Percentiles rank a stretch among this genome's conserved stretches.
Evolutionary conservation across 345 rosid genomes (phyloP).

Genomic region (Salix purpurea): DNA sequence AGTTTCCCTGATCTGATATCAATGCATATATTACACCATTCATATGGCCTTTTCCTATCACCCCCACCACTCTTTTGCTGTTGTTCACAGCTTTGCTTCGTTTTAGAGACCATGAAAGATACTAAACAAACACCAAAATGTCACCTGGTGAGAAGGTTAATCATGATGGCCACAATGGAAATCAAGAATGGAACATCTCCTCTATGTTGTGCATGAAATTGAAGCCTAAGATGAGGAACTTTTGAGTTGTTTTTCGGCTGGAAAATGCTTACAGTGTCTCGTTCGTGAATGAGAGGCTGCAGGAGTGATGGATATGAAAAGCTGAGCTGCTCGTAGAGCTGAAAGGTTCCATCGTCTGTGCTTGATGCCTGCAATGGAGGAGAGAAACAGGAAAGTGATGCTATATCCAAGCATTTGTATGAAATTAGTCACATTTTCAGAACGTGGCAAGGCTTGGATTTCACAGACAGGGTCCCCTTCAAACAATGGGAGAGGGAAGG

Average conservation of each 20-base stretch:
- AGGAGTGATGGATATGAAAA: conserved; percentile 67
- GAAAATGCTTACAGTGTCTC: conserved; percentile 59
- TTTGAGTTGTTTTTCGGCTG: too few species aligned
- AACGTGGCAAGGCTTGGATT: not conserved
- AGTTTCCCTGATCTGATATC: conserved; percentile 62
- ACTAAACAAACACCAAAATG: conserved; percentile 35
- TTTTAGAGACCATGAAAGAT: conserved; percentile 84
- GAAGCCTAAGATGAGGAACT: not conserved
- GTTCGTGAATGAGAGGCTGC: conserved; percentile 72
- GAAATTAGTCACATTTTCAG: not conserved
- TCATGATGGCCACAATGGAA: not conserved
- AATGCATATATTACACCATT: conserved; percentile 77
- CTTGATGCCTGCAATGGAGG: conserved; percentile 40
- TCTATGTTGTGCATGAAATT: not conserved
- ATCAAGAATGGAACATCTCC: not conserved
- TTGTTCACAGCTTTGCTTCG: conserved; percentile 86
- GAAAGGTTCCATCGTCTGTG: conserved; percentile 37
- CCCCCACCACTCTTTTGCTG: conserved; percentile 70
- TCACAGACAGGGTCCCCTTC: not conserved
- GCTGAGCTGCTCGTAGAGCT: conserved; percentile 65
- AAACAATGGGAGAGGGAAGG: not conserved
- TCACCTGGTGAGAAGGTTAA: not conserved
- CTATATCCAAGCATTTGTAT: not conserved
- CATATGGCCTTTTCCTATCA: conserved; percentile 83
- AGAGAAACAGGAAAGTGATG: not conserved